phyloP scores from a whole-genome alignment of 257 asterid genomes.

The Nicotiana noctiflora region DNA sequence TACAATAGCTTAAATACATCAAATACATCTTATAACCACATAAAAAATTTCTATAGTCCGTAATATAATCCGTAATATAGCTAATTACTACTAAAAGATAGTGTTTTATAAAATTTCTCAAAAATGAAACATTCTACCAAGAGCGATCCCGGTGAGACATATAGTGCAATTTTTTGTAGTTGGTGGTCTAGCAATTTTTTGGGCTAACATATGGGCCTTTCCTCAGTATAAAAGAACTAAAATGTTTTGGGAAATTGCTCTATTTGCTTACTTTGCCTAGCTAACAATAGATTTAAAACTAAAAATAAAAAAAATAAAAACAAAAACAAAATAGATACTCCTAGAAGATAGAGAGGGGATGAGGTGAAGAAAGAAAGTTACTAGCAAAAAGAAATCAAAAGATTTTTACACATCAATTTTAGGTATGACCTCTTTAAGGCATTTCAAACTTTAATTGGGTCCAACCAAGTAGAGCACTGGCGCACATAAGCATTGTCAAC shows the following conservation, averaged over 20 bases:
- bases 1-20: no score
- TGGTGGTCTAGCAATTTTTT: neutral
- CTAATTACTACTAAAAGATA: no score
- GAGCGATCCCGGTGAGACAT: no score
- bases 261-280: neutral
- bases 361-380: neutral
- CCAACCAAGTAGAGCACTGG: neutral
- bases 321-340: neutral
- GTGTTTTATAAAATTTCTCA: no score
- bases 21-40: no score
- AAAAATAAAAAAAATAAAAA: no score
- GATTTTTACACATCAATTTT: neutral
- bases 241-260: neutral
- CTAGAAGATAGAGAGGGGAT: neutral
- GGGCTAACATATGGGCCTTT: neutral
- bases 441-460: conserved; percentile 8
- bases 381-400: neutral
- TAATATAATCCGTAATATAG: no score
- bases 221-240: neutral
- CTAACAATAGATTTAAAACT: neutral
- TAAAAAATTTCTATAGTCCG: no score
- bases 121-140: no score
- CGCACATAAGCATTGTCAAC: conserved; percentile 1
- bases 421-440: neutral
- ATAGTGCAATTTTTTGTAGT: no score